Evolutionary conservation across 148 eudicot species (phyloP), one percentile per base, ranked within the genome.

Genomic region (Amaranthus cruentus): DNA sequence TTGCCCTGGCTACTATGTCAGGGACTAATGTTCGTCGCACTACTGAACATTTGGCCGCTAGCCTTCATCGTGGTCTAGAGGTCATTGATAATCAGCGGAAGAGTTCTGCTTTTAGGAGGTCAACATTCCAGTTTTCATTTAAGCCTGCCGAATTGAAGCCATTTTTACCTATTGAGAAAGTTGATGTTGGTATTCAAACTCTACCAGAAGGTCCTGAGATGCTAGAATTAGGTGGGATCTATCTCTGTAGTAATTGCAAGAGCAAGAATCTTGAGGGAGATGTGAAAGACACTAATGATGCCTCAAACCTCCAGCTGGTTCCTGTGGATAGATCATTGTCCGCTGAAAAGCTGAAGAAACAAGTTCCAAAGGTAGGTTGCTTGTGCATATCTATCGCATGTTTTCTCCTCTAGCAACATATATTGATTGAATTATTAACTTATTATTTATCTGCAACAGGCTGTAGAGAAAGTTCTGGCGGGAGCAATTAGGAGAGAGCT

Each of bases 401-500:
- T 55, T 56, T 73, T 53, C 38, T 76, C 57, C 42, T 5, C 70
- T 10, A 50, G 18, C 59, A 13, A 69, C 66, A 48, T 76, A 9
- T 61, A 42, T 62, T 14, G 9, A 21, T 53, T 28, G 38, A 28
- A 28, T 28, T 5, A 60, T 68, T 59, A 62, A 62, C 46, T 38
- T 78, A 69, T 67, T 53, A 67, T 50, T 69, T 61, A 38, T 64
- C 73, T 76, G 55, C 76, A 43, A 77, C 87, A 96, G 99, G 99
- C 97, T 52, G 97, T 96, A 52, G 96, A 96, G 73, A 92, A 86
- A 77, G 97, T 96, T 49, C 86, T 96, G 76, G 92, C 96, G 3
- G 99, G 99, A 75, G 97, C 97, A 47, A 88, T 96, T 74, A 84
- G 99, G 79, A 86, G 99, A 82, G 97, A 96, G 86, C 92, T 96